phyloP scores from a whole-genome alignment of 2,329 filamentous ascomycete genomes.

The Ceratocystiopsis brevicomis region DNA sequence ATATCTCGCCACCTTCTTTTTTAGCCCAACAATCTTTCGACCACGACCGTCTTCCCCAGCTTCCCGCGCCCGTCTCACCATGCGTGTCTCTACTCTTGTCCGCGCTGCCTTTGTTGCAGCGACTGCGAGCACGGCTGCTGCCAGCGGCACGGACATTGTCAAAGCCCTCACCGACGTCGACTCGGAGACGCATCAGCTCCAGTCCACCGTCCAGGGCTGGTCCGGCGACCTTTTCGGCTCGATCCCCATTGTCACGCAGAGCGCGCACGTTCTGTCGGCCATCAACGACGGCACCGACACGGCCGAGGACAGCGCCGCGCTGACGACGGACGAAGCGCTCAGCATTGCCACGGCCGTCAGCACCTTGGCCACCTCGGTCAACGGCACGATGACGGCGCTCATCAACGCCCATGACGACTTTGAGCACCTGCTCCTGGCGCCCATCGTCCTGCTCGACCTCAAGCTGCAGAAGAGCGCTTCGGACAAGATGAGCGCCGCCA shows the following conservation, averaged over 20 bases:
- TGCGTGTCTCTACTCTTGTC: background rate
- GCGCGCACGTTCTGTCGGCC: conserved; percentile 19
- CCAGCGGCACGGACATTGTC: conserved; percentile 2
- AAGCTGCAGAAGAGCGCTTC: conserved; percentile 22
- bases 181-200: background rate
- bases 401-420: conserved; percentile 24
- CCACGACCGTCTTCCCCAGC: no score
- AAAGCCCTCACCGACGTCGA: conserved; percentile 1
- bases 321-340: conserved; percentile 21
- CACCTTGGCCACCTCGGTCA: conserved; percentile 19
- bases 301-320: conserved; percentile 19
- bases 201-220: conserved; percentile 19
- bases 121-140: background rate
- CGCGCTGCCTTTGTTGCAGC: background rate
- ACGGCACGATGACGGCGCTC: conserved; percentile 20
- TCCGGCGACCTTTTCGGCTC: conserved; percentile 19
- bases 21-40: no score
- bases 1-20: no score
- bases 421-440: conserved; percentile 21
- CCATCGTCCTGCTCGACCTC: conserved; percentile 24
- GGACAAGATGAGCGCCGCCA: conserved; percentile 17
- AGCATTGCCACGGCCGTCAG: conserved; percentile 19
- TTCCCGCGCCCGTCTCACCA: no score
- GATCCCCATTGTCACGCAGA: conserved; percentile 22
- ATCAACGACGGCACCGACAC: conserved; percentile 21